A percentile compares a stretch with the other conserved stretches of the same genome.
phyloP scores from a whole-genome alignment of 2,329 filamentous ascomycete species.

The Sporothrix luriei region DNA sequence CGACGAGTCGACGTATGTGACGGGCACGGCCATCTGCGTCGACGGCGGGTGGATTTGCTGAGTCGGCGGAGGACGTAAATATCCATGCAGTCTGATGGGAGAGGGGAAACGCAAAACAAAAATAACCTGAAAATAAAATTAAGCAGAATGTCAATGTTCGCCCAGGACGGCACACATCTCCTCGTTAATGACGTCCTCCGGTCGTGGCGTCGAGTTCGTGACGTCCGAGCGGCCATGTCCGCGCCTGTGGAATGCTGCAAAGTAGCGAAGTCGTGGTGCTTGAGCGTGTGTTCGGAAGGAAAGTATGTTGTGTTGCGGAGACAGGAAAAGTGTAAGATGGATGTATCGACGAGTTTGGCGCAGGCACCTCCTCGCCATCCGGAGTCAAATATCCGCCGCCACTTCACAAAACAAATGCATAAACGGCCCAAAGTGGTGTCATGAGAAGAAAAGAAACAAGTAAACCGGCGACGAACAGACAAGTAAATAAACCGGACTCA shows the following conservation, averaged over 20 bases:
- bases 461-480: not conserved
- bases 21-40: slow-evolving; percentile 33
- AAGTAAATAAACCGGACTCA: not conserved
- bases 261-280: not conserved
- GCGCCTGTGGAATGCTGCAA: slow-evolving; percentile 7
- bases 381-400: slow-evolving; percentile 13
- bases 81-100: not conserved
- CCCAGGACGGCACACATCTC: slow-evolving; percentile 8
- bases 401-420: not conserved
- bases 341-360: slow-evolving; percentile 5
- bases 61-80: not conserved
- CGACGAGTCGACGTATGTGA: slow-evolving; percentile 36
- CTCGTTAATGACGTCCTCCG: slow-evolving; percentile 37
- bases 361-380: not conserved
- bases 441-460: not conserved
- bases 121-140: not conserved
- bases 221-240: slow-evolving; percentile 25
- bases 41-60: slow-evolving; percentile 34
- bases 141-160: not conserved
- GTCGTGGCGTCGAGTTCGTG: slow-evolving; percentile 37
- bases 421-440: too few relatives aligned
- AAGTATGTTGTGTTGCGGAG: not conserved
- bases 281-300: not conserved
- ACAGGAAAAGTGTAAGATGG: not conserved
- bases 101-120: not conserved